Percentiles rank a stretch among this genome's conserved stretches.
Conservation (phyloP, 1,284 basidiomycete species). For the Sporisorium graminicola region DNA sequence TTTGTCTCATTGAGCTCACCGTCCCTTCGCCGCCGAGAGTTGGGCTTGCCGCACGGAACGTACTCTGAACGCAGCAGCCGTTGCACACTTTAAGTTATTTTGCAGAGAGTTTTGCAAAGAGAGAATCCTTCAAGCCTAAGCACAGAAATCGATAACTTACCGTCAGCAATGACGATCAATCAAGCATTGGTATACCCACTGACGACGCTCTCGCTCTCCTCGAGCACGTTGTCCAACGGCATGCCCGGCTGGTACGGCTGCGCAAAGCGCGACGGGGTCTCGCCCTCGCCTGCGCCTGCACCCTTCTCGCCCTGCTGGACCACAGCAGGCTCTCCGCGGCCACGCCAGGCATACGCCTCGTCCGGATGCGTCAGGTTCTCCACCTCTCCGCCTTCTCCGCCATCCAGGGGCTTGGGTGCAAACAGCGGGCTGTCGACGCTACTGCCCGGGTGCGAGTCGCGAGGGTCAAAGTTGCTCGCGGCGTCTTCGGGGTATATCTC, state of each 20-base stretch:
- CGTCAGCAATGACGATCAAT: too few relatives aligned
- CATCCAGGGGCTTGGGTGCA: not conserved
- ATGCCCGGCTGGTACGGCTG: conserved; percentile 63
- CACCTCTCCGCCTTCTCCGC: conserved; percentile 12
- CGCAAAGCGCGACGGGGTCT: conserved; percentile 25
- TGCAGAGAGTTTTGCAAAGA: too few relatives aligned
- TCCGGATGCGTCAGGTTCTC: conserved; percentile 3
- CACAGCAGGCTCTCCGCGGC: not conserved
- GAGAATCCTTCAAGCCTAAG: too few relatives aligned
- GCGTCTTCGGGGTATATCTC: conserved; percentile 64
- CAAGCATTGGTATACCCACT: conserved; percentile 34
- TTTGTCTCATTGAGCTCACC: too few relatives aligned
- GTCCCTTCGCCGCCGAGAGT: too few relatives aligned
- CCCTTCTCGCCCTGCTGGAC: conserved; percentile 15
- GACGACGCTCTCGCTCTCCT: conserved; percentile 60
- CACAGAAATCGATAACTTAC: not conserved
- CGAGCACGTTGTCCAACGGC: conserved; percentile 61
- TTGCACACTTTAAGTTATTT: too few relatives aligned
- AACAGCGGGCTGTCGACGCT: conserved; percentile 11
- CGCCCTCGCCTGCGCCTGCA: conserved; percentile 5
- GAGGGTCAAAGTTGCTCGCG: conserved; percentile 47
- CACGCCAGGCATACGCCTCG: not conserved
- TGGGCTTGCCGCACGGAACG: too few relatives aligned
- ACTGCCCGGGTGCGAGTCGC: conserved; percentile 9
- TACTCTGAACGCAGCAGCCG: too few relatives aligned